Evolutionary conservation across 2,329 filamentous ascomycete species (phyloP).

Genomic region (Curvularia eragrostidis): DNA sequence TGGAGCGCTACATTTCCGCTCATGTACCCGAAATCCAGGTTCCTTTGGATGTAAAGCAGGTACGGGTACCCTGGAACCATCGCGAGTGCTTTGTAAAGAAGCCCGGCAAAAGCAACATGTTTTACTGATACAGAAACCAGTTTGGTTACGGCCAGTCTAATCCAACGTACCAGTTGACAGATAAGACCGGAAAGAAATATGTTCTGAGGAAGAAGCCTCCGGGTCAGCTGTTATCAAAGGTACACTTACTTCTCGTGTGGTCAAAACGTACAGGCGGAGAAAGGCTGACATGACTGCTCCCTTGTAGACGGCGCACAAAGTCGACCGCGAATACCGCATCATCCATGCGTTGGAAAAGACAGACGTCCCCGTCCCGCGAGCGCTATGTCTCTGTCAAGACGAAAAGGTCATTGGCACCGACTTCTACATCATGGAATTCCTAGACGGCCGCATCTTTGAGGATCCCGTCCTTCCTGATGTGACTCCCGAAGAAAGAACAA

Average conservation of each 20-base stretch:
- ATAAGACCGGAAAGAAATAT: constrained; percentile 71
- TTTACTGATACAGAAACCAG: constrained; percentile 54
- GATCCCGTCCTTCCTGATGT: constrained; percentile 82
- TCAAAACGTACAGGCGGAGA: background rate
- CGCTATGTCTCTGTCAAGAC: constrained; percentile 88
- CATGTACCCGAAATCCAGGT: constrained; percentile 84
- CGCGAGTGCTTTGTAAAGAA: background rate
- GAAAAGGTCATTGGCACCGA: constrained; percentile 79
- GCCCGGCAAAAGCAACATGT: background rate
- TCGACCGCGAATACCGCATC: constrained; percentile 93
- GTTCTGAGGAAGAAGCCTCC: constrained; percentile 98
- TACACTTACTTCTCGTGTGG: constrained; percentile 1
- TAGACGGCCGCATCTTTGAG: constrained; percentile 92
- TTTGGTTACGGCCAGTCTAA: constrained; percentile 98
- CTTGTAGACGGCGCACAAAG: constrained; percentile 84
- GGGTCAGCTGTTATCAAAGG: constrained; percentile 80
- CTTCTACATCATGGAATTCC: constrained; percentile 97
- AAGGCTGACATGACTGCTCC: background rate
- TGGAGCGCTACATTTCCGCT: constrained; percentile 78
- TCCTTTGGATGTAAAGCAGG: constrained; percentile 89
- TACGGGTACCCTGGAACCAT: constrained; percentile 47
- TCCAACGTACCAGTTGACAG: constrained; percentile 91
- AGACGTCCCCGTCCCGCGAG: constrained; percentile 83
- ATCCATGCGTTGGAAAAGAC: constrained; percentile 81
- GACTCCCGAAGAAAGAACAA: constrained; percentile 69